Percentiles rank a stretch among this genome's conserved stretches.
phyloP scores from a whole-genome alignment of 2,329 filamentous ascomycete species.

The Aspergillus sp. region DNA sequence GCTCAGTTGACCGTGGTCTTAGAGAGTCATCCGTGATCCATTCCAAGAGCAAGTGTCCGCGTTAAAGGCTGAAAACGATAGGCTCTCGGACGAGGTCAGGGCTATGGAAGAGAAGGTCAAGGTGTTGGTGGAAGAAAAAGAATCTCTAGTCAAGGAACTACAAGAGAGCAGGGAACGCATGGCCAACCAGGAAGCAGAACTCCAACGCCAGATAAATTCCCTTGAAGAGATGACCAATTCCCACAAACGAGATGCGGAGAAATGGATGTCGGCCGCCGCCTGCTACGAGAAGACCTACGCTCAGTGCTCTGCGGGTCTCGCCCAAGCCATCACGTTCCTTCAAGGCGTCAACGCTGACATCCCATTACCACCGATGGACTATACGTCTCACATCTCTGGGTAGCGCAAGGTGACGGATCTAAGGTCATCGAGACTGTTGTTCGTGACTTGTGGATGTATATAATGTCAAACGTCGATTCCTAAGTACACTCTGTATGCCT shows the following conservation, averaged over 20 bases:
- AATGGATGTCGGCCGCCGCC: constrained; percentile 4
- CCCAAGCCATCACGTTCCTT: neutral
- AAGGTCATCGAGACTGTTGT: neutral
- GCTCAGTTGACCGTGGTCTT: neutral
- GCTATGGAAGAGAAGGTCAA: neutral
- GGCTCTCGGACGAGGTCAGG: neutral
- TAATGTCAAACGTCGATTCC: neutral
- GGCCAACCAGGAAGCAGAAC: neutral
- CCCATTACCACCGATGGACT: neutral
- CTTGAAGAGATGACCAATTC: neutral
- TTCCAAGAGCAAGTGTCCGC: neutral
- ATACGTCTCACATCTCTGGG: neutral
- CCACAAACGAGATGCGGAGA: neutral
- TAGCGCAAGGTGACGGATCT: neutral
- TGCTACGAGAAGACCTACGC: constrained; percentile 1
- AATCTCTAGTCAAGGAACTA: constrained; percentile 1
- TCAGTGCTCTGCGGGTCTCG: constrained; percentile 6
- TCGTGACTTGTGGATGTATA: neutral
- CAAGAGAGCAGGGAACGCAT: neutral
- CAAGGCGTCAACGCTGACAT: neutral
- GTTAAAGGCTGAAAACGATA: neutral
- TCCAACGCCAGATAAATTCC: neutral
- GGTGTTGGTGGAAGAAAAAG: neutral
- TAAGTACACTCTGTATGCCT: neutral
- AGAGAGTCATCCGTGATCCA: neutral